These are phyloP conservation scores for Cinchona pubescens DNA, from an alignment of 257 asterid species.

Conservation along the genomic window DNA sequence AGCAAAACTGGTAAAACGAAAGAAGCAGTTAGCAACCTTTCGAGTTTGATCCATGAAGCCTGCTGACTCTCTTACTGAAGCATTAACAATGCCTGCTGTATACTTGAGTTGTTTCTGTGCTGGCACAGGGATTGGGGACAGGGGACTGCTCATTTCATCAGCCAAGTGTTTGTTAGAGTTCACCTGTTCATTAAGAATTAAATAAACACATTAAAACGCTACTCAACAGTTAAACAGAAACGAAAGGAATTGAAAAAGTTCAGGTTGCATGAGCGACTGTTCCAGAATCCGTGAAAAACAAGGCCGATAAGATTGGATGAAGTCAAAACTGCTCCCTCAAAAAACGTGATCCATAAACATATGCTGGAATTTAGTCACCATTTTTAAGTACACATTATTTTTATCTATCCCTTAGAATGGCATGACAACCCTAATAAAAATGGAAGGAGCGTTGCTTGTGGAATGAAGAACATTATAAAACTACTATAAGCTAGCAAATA, in stretches of 20 bases:
- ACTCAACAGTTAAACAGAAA: not conserved
- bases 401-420: not conserved
- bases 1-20: not conserved
- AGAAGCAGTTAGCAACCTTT: slow-evolving; percentile 51
- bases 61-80: slow-evolving; percentile 66
- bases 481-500: not conserved
- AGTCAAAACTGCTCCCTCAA: not conserved
- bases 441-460: not conserved
- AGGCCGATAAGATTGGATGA: not conserved
- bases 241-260: not conserved
- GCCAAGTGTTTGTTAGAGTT: slow-evolving; percentile 62
- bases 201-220: not conserved
- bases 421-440: not conserved
- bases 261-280: not conserved
- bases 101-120: slow-evolving; percentile 97
- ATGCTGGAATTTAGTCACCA: not conserved
- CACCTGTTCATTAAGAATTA: slow-evolving; percentile 14
- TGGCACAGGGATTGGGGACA: slow-evolving; percentile 86
- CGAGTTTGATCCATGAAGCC: slow-evolving; percentile 75
- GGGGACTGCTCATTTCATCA: slow-evolving; percentile 61
- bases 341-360: not conserved
- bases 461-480: not conserved
- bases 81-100: slow-evolving; percentile 89
- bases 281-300: not conserved
- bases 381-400: not conserved